A percentile compares a stretch with the other conserved stretches of the same genome.
These are phyloP conservation scores for Volvox carteri DNA, from an alignment of 163 green algal species.

Conservation along the genomic window DNA sequence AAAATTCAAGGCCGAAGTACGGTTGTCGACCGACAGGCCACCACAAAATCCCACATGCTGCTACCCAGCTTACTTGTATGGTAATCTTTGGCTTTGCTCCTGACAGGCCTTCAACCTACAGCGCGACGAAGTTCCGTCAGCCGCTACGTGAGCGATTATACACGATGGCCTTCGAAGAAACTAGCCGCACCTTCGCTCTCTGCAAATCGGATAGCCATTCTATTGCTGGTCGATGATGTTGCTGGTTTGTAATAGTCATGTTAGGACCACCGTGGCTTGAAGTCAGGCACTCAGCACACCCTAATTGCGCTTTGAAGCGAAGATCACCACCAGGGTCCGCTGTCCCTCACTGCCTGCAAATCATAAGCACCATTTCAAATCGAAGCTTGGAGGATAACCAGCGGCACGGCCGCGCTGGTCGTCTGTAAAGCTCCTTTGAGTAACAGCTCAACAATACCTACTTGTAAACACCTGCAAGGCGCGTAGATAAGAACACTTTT, in stretches of 20 bases:
- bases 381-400: neutral
- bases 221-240: slow-evolving; percentile 67
- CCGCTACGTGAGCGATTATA: neutral
- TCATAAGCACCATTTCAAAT: neutral
- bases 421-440: neutral
- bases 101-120: slow-evolving; percentile 65
- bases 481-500: too few relatives aligned
- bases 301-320: neutral
- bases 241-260: slow-evolving; percentile 37
- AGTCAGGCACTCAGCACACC: neutral
- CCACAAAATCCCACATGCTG: too few relatives aligned
- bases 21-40: too few relatives aligned
- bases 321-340: neutral
- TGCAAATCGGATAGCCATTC: slow-evolving; percentile 80
- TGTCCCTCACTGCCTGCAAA: neutral
- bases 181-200: slow-evolving; percentile 72
- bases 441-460: slow-evolving; percentile 3
- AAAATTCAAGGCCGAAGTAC: too few relatives aligned
- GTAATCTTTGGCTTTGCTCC: slow-evolving; percentile 76
- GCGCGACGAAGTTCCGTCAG: slow-evolving; percentile 18
- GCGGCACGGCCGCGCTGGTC: neutral
- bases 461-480: neutral
- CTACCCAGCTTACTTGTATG: slow-evolving; percentile 61
- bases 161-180: slow-evolving; percentile 5
- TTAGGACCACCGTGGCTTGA: neutral